A percentile compares a stretch with the other conserved stretches of the same genome.
These are phyloP conservation scores for Trichothecium sympodiale DNA, from an alignment of 2,329 filamentous ascomycete species.

Conservation along the genomic window DNA sequence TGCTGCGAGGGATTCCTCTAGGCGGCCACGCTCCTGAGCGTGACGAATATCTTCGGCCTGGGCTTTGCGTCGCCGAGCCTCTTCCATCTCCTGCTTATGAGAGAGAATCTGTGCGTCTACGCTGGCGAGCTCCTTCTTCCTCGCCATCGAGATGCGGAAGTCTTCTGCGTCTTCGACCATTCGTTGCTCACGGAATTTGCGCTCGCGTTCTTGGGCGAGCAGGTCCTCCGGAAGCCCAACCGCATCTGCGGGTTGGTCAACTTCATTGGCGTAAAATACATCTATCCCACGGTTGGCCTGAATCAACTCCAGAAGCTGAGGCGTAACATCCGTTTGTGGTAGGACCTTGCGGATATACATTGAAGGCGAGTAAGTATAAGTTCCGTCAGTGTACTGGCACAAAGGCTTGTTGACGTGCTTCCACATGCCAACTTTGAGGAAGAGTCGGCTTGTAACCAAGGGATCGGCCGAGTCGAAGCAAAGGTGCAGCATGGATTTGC, in stretches of 20 bases:
- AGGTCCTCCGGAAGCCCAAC: conserved; percentile 40
- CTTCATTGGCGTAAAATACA: conserved; percentile 41
- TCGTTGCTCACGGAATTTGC: conserved; percentile 33
- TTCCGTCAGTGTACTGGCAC: conserved; percentile 41
- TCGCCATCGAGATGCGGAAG: conserved; percentile 33
- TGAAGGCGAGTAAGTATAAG: conserved; percentile 50
- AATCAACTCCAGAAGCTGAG: conserved; percentile 35
- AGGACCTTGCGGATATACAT: conserved; percentile 46
- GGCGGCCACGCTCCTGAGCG: conserved; percentile 30
- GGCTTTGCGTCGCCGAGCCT: conserved; percentile 33
- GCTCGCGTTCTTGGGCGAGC: conserved; percentile 35
- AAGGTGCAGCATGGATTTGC: conserved; percentile 48
- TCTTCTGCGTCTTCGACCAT: conserved; percentile 36
- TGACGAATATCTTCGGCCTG: conserved; percentile 33
- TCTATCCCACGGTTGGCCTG: conserved; percentile 40
- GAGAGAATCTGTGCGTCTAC: conserved; percentile 39
- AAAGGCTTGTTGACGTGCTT: conserved; percentile 50
- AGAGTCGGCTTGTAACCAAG: conserved; percentile 40
- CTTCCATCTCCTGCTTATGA: conserved; percentile 39
- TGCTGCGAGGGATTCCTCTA: conserved; percentile 30
- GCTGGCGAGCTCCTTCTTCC: conserved; percentile 38
- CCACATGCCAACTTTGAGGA: conserved; percentile 55
- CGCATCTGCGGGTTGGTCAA: conserved; percentile 41
- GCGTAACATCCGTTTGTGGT: conserved; percentile 23
- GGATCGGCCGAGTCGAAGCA: conserved; percentile 48